Evolutionary conservation across 1,284 basidiomycete species (phyloP).

Genomic region (Trichosporon sp.): DNA sequence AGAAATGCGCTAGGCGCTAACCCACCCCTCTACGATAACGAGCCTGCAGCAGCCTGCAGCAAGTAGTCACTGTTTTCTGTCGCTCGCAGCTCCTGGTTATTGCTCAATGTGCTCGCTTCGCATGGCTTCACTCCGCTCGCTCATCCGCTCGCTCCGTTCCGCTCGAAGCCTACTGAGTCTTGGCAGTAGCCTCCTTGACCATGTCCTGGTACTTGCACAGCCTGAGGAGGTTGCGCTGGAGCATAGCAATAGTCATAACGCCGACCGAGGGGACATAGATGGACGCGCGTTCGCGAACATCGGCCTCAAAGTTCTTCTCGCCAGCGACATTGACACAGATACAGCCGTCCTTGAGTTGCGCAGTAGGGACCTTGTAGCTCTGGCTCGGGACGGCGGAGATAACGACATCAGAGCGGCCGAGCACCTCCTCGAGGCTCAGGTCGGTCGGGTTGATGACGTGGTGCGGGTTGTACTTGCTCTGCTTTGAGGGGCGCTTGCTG

Average conservation of each 20-base stretch:
- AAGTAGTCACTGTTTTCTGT: too few relatives aligned
- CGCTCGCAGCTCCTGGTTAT: too few relatives aligned
- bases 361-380: constrained; percentile 84
- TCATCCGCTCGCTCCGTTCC: neutral
- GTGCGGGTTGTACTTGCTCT: constrained; percentile 63
- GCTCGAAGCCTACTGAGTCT: neutral
- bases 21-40: too few relatives aligned
- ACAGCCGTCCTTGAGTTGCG: constrained; percentile 85
- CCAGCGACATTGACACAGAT: constrained; percentile 88
- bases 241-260: constrained; percentile 94
- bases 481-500: constrained; percentile 67
- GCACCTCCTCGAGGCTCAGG: constrained; percentile 66
- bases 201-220: constrained; percentile 62
- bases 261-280: constrained; percentile 90
- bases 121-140: neutral
- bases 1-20: too few relatives aligned
- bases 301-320: constrained; percentile 94
- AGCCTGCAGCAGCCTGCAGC: too few relatives aligned
- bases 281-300: constrained; percentile 86
- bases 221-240: constrained; percentile 82
- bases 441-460: constrained; percentile 70
- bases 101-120: neutral
- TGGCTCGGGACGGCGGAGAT: constrained; percentile 81
- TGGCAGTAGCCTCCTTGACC: constrained; percentile 19
- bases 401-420: constrained; percentile 79